phyloP scores from a whole-genome alignment of 371 early-diverging fungal genomes.

The Modicella reniformis region DNA sequence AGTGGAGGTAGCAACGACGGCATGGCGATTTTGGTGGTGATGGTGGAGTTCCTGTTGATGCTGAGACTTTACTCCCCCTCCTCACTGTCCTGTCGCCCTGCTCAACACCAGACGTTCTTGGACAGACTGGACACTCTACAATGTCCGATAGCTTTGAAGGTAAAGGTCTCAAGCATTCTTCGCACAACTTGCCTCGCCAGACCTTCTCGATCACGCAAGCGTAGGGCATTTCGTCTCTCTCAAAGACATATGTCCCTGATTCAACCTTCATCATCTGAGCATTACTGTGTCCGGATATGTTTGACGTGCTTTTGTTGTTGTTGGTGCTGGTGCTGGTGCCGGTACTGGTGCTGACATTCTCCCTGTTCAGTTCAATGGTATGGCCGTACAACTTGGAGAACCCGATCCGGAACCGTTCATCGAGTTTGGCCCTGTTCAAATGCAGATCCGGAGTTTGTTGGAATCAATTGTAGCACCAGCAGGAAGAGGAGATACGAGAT shows the following conservation, averaged over 20 bases:
- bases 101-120: neutral
- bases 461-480: neutral
- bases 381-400: conserved; percentile 38
- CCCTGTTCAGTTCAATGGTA: conserved; percentile 24
- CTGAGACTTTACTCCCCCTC: no score
- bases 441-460: neutral
- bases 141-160: neutral
- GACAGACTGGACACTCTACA: conserved; percentile 27
- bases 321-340: neutral
- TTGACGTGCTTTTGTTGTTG: neutral
- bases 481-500: neutral
- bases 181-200: conserved; percentile 39
- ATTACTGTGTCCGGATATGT: neutral
- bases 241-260: conserved; percentile 36
- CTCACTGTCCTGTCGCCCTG: neutral
- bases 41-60: neutral
- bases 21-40: neutral
- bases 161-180: conserved; percentile 34
- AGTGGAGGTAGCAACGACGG: neutral
- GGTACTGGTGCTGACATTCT: neutral
- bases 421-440: conserved; percentile 9
- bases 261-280: conserved; percentile 11
- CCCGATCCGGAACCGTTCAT: conserved; percentile 28
- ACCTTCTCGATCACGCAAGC: conserved; percentile 36
- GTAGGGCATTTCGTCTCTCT: conserved; percentile 39